These are phyloP conservation scores for Colletotrichum abscissum DNA, from an alignment of 2,329 filamentous ascomycete species.

Conservation along the genomic window DNA sequence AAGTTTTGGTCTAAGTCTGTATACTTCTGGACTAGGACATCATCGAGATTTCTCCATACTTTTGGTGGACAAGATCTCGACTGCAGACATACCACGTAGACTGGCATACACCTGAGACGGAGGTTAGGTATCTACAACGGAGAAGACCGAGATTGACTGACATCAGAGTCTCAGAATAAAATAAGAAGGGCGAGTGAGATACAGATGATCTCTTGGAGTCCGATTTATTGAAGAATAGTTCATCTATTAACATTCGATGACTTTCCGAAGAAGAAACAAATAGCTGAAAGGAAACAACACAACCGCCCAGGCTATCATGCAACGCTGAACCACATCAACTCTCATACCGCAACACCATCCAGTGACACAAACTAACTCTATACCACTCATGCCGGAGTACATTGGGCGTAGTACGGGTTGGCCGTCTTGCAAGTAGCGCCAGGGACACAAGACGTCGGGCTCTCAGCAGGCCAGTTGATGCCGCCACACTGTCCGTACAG, in stretches of 20 bases:
- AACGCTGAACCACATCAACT: neutral
- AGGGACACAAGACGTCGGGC: slow-evolving; percentile 12
- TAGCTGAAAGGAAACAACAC: neutral
- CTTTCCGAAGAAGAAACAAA: neutral
- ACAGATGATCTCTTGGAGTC: neutral
- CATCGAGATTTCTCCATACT: neutral
- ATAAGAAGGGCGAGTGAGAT: neutral
- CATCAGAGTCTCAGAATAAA: neutral
- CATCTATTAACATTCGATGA: neutral
- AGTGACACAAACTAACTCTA: neutral
- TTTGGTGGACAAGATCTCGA: neutral
- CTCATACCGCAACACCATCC: neutral
- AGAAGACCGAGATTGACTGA: neutral
- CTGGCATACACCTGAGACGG: too few relatives aligned
- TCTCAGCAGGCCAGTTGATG: neutral
- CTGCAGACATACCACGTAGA: too few relatives aligned
- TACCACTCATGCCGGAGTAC: slow-evolving; percentile 2
- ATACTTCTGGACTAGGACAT: neutral
- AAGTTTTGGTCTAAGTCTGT: neutral
- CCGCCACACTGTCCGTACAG: slow-evolving; percentile 26
- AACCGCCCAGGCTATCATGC: neutral
- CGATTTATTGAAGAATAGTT: neutral
- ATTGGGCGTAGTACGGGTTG: slow-evolving; percentile 27
- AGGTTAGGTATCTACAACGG: too few relatives aligned
- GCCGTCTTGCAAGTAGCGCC: slow-evolving; percentile 12